A percentile compares a stretch with the other conserved stretches of the same genome.
Evolutionary conservation across 2,329 filamentous ascomycete species (phyloP).

Genomic region (Catunica adiposa): DNA sequence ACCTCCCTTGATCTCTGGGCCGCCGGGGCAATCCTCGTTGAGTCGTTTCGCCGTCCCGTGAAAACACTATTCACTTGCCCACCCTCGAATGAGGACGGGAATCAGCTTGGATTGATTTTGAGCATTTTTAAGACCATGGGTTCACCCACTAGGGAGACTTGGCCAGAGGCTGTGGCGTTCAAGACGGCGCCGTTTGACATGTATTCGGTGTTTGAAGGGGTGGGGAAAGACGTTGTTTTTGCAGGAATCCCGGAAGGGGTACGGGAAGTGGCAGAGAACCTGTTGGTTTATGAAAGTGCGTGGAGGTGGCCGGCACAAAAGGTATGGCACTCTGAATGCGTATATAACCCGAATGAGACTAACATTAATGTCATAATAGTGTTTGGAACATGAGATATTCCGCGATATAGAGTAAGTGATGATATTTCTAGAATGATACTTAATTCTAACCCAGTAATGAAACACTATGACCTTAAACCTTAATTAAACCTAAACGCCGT

Average conservation of each 20-base stretch:
- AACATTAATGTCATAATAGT: not conserved
- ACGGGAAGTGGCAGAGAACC: constrained; percentile 45
- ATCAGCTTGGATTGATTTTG: constrained; percentile 74
- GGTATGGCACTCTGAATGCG: constrained; percentile 16
- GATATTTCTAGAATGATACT: not conserved
- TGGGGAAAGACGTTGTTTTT: constrained; percentile 54
- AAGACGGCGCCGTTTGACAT: constrained; percentile 73
- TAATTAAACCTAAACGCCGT: not conserved
- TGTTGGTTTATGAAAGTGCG: constrained; percentile 56
- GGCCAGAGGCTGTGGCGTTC: constrained; percentile 63
- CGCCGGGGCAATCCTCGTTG: constrained; percentile 67
- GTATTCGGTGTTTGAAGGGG: constrained; percentile 57
- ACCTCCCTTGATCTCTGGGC: constrained; percentile 75
- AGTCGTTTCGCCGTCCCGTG: constrained; percentile 42
- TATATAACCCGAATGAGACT: not conserved
- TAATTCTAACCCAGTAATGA: not conserved
- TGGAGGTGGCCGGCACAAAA: constrained; percentile 46
- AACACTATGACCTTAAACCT: not conserved
- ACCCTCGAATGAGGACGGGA: constrained; percentile 57
- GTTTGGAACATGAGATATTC: not conserved
- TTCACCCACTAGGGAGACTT: constrained; percentile 61
- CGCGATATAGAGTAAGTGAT: not conserved
- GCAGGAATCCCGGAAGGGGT: constrained; percentile 40
- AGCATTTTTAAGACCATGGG: constrained; percentile 88
- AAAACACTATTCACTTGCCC: constrained; percentile 69